A percentile compares a stretch with the other conserved stretches of the same genome.
These are phyloP conservation scores for Aspergillus hancockii DNA, from an alignment of 495 filamentous ascomycete genomes.

Conservation along the genomic window DNA sequence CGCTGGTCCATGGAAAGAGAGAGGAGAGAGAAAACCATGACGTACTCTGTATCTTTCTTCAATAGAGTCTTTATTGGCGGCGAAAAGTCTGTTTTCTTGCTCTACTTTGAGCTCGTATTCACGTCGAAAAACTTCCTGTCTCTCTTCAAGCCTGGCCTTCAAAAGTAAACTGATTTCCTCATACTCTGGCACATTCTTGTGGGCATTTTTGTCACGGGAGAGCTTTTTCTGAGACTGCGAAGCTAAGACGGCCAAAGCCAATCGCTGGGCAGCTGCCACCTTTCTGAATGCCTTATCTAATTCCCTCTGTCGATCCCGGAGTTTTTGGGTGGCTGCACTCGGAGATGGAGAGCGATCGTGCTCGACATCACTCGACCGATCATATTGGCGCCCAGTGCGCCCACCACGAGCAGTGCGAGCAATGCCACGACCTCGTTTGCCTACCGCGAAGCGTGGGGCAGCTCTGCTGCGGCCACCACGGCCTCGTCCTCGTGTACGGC, in stretches of 20 bases:
- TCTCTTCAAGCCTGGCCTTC: constrained; percentile 17
- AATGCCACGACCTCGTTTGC: constrained; percentile 26
- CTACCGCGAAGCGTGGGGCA: constrained; percentile 23
- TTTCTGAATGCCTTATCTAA: constrained; percentile 45
- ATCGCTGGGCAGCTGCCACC: constrained; percentile 40
- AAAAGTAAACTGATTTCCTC: constrained; percentile 29
- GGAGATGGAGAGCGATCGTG: constrained; percentile 41
- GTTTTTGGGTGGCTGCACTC: constrained; percentile 33
- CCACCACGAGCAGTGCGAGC: constrained; percentile 22
- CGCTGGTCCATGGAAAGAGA: neutral
- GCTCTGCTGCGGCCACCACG: constrained; percentile 40
- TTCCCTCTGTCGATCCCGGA: constrained; percentile 44
- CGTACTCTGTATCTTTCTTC: constrained; percentile 33
- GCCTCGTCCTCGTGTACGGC: constrained; percentile 37
- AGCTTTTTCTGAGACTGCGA: constrained; percentile 40
- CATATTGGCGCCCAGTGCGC: constrained; percentile 23
- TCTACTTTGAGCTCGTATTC: constrained; percentile 34
- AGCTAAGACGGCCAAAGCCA: constrained; percentile 41
- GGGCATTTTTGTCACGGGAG: constrained; percentile 42
- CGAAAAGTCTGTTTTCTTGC: constrained; percentile 27
- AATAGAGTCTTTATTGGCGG: constrained; percentile 30
- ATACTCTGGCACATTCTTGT: constrained; percentile 45
- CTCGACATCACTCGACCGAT: constrained; percentile 31
- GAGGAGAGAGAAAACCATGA: constrained; percentile 2
- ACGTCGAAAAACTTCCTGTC: constrained; percentile 20